These are phyloP conservation scores for Circinella umbellata DNA, from an alignment of 371 early-diverging fungal genomes.

Conservation along the genomic window DNA sequence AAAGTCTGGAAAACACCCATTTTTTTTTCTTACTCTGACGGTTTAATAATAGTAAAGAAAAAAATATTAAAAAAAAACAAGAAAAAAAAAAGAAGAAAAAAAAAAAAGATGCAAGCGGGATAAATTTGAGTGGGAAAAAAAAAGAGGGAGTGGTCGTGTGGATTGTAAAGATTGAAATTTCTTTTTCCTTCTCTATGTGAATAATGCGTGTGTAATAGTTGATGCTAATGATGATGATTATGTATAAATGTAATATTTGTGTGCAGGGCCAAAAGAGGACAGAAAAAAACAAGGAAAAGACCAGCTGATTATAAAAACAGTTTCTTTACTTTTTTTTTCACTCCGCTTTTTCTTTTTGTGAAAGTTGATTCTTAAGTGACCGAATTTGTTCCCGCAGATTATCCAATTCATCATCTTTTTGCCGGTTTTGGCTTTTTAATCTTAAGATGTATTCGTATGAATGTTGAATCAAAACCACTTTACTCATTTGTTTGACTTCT, in stretches of 20 bases:
- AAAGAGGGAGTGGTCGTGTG: slow-evolving; percentile 1
- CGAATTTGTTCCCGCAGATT: slow-evolving; percentile 44
- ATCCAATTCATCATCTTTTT: slow-evolving; percentile 42
- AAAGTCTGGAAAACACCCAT: slow-evolving; percentile 2
- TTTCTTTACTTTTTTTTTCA: too few species aligned
- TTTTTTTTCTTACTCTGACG: background rate
- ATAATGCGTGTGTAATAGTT: too few species aligned
- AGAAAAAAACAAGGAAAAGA: too few species aligned
- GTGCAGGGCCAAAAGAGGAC: too few species aligned
- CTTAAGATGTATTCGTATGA: slow-evolving; percentile 65
- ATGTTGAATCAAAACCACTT: slow-evolving; percentile 51
- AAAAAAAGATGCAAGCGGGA: background rate
- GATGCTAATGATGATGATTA: too few species aligned
- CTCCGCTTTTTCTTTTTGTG: slow-evolving; percentile 18
- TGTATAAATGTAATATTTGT: too few species aligned
- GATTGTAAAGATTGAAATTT: too few species aligned
- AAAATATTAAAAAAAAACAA: slow-evolving; percentile 12
- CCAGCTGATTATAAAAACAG: too few species aligned
- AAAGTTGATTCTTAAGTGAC: slow-evolving; percentile 28
- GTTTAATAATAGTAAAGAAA: background rate
- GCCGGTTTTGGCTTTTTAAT: slow-evolving; percentile 51
- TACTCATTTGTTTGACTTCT: slow-evolving; percentile 59
- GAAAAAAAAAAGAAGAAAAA: slow-evolving; percentile 2
- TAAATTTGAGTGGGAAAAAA: background rate
- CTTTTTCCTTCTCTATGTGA: too few species aligned